Base-by-base conservation (phyloP, 495 filamentous ascomycete genomes). In the Trichoderma reesei region DNA sequence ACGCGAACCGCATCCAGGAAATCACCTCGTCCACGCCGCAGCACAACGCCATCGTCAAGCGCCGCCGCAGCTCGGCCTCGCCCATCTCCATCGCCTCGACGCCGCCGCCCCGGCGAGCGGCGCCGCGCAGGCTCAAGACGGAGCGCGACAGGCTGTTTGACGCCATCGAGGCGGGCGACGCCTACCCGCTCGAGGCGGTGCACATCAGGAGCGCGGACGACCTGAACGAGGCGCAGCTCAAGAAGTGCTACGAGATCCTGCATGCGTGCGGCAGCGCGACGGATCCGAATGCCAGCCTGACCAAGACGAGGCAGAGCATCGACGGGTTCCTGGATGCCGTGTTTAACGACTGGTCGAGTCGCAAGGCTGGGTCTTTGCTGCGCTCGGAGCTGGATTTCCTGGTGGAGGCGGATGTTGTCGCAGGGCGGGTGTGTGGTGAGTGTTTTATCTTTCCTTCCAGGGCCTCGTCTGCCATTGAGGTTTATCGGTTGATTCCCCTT, bases 191-290 rank as follows among this genome's bases (percentile, higher is more conserved):
- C 8, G 48, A 33, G 48, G 20, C 38, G 1, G 14, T 34, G 26
- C 8, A 20, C 8, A 62, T 62, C 14, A 44, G 26, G 26, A 44
- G 61, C 11, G 37, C 61, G 16, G 61, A 62, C 20, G 61, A 62
- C 39, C 18, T 62, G 37, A 42, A 46, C 11, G 11, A 46, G 10
- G 26, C 18, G n/a, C 37, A 62, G 38, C 16, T 62, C n/a, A 41
- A 41, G 39, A 41, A 44, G 37, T 62, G 61, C 39, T 62, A 41
- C 16, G 61, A 62, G 26, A 41, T 62, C 20, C 38, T 62, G 20
- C 61, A 63, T 46, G 61, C 61, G 3, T 63, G 61, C 26, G 61
- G 61, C 16, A 41, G 38, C 31, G 61, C 61, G 38, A 63, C 61
- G 38, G 31, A 63, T 42, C 38, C 41, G 3, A 42, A 63, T 46